Evolutionary conservation across 305 asterid genomes (phyloP), one percentile per base, ranked within the genome.

Genomic region (Stenogyne calaminthoides): DNA sequence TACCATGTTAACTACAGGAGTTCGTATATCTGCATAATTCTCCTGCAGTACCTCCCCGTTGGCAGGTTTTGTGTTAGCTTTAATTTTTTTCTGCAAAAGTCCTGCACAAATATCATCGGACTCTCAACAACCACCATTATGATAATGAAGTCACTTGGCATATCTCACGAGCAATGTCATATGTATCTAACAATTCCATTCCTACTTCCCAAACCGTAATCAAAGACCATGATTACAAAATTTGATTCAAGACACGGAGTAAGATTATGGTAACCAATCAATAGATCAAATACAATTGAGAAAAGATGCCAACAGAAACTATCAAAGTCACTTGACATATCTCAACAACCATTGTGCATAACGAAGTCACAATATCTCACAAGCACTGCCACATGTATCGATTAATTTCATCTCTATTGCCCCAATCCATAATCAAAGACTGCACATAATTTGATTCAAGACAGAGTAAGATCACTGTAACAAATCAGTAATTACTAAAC

Each of bases 61-160:
- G 62, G 71, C 61, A 71, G 84, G 73, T 60, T 60, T 80, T 25
- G n/a, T 12, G 67, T 44, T 67, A 64, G 57, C 75, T 47, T 36
- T 76, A 52, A 46, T 67, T 75, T 69, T 78, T 22, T 55, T 65
- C 34, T 56, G 69, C 69, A 77, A 71, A 67, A 83, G 79, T 15
- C 87, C 88, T 86, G 80, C 81, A 73, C 51, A 69, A 67, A 71
- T 51, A 62, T 22, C 37, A 69, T 16, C 7, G n/a, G 58, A 32
- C 49, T 56, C 71, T 76, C 74, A 80, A 46, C 37, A 57, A 39
- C 42, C 63, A 2, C 62, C 54, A 60, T 40, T 39, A n/a, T 16
- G 55, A 72, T 49, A 36, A 76, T 36, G 60, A 75, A 64, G 55
- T n/a, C 71, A 67, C n/a, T 59, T 51, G 46, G 70, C 22, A 75